Percentiles rank a stretch among this genome's conserved stretches.
phyloP scores from a whole-genome alignment of 352 stramenopile species.

The Pseudoperonospora humuli region DNA sequence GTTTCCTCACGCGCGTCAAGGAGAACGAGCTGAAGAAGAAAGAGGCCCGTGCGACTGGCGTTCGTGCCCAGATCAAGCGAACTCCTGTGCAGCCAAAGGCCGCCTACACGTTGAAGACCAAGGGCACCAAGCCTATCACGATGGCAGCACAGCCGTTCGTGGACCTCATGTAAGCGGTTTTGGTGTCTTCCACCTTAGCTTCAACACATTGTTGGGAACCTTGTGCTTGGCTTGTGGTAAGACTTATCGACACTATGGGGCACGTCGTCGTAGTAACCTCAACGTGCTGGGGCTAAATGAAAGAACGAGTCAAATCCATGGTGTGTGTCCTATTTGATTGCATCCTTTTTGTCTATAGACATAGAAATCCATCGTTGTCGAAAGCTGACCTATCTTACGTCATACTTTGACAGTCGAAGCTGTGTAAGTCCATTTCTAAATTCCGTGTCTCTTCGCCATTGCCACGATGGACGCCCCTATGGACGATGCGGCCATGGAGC shows the following conservation, averaged over 20 bases:
- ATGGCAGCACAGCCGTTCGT: conserved; percentile 98
- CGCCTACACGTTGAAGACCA: conserved; percentile 91
- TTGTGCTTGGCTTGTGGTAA: conserved; percentile 7
- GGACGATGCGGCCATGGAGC: conserved; percentile 55
- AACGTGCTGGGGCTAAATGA: conserved; percentile 27
- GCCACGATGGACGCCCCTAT: conserved; percentile 22
- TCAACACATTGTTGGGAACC: conserved; percentile 12
- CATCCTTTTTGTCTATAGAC: not conserved
- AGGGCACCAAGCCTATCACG: conserved; percentile 88
- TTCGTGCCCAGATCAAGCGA: conserved; percentile 93
- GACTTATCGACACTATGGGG: not conserved
- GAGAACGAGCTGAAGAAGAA: conserved; percentile 98
- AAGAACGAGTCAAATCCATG: conserved; percentile 38
- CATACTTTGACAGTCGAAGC: conserved; percentile 12
- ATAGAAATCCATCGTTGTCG: not conserved
- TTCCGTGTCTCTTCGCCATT: conserved; percentile 17
- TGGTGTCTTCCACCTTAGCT: conserved; percentile 12
- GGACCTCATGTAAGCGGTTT: conserved; percentile 93
- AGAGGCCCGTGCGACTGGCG: conserved; percentile 87
- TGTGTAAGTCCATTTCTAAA: conserved; percentile 20
- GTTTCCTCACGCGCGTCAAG: conserved; percentile 97
- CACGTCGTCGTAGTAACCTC: conserved; percentile 17
- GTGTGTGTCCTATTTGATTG: conserved; percentile 7
- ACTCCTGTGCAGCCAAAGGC: conserved; percentile 91
- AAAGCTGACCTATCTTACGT: not conserved